Base-by-base conservation (phyloP, 2,329 filamentous ascomycete genomes). In the Botrytis hyacinthi region DNA sequence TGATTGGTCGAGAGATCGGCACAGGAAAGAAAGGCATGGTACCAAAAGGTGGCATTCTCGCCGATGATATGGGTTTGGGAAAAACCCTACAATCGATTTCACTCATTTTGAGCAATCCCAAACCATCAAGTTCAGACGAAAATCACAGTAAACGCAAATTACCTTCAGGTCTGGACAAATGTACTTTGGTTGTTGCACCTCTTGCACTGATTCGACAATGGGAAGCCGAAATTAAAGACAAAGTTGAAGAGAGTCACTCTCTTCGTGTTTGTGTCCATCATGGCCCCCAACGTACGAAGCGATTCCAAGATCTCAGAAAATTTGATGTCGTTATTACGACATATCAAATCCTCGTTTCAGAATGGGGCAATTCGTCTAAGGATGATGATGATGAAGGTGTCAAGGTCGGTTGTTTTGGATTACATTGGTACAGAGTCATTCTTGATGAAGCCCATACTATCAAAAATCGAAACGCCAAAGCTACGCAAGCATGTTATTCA, bases 251-350 rank as follows among this genome's bases (percentile, higher is more conserved):
- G 51, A 87, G 88, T 4, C 92, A 95, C 76, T 87, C 86, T 32
- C 85, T 98, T 68, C 91, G 90, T 76, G 94, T 98, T 7, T 91
- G 92, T 75, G 92, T 99, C 2, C 97, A 99, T 79, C 96, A 99
- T 80, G 96, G 96, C 0, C 90, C 94, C 1, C 91, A 91, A 75
- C 90, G 96, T 20, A 94, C 94, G 2, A 97, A 97, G 81, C 87
- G 89, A 3, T 89, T 89, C 74, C 88, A 90, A 65, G 92, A 95
- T 66, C 85, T 99, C 59, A 92, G 92, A 76, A 87, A 89, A 76
- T 98, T 96, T 81, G 95, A 99, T 81, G 93, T 99, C 35, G 95
- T 99, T 48, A 93, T 99, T 78, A 99, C 97, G 1, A 99, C 96
- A 0, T 99, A 97, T 80, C 94, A 98, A 78, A 97, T 97, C 70